Evolutionary conservation across 2,329 filamentous ascomycete genomes (phyloP).

Genomic region (Magnaporthiopsis poae): DNA sequence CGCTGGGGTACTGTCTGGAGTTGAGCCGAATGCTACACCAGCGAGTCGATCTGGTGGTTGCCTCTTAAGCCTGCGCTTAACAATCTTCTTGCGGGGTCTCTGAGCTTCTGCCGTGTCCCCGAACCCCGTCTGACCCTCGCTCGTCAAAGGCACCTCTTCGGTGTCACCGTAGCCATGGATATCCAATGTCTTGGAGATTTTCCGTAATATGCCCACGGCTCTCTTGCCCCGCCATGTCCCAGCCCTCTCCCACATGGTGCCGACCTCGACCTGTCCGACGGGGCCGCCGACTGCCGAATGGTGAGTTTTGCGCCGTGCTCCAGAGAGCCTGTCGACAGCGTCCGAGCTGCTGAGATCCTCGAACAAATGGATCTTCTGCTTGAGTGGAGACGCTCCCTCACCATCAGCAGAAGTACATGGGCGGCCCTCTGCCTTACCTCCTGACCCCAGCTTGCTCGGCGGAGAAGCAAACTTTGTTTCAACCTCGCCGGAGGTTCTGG

Average conservation of each 20-base stretch:
- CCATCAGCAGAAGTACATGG: conserved; percentile 9
- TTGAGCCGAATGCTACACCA: background rate
- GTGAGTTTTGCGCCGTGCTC: background rate
- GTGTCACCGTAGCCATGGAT: background rate
- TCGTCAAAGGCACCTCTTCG: too few relatives aligned
- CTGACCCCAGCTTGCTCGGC: background rate
- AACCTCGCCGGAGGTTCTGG: background rate
- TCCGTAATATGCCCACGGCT: background rate
- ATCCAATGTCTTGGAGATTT: background rate
- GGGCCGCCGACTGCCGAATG: background rate
- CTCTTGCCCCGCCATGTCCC: background rate
- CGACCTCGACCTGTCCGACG: too few relatives aligned
- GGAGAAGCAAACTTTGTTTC: background rate
- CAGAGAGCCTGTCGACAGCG: background rate
- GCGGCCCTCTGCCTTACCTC: too few relatives aligned
- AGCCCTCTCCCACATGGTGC: background rate
- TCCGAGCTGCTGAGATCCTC: conserved; percentile 14
- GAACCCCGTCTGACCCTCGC: too few relatives aligned
- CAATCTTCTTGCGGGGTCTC: background rate
- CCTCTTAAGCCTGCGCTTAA: conserved; percentile 1
- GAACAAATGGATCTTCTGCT: conserved; percentile 19
- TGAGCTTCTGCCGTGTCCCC: too few relatives aligned
- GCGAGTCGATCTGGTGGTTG: background rate
- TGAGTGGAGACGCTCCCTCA: conserved; percentile 15
- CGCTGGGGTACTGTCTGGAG: background rate